These are phyloP conservation scores for Eutypella sp. DNA, from an alignment of 2,329 filamentous ascomycete genomes.

Conservation along the genomic window DNA sequence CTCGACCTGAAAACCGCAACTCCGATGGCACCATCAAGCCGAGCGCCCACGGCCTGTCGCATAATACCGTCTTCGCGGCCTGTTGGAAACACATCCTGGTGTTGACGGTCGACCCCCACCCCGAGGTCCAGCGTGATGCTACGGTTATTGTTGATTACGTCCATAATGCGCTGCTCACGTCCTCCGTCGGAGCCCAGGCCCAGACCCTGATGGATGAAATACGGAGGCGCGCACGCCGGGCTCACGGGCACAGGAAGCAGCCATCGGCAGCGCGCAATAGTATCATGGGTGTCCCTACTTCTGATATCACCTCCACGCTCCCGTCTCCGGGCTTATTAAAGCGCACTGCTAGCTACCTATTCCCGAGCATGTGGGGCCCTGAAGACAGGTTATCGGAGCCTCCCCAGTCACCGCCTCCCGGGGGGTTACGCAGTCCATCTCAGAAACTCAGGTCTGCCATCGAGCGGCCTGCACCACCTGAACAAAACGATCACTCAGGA, in stretches of 20 bases:
- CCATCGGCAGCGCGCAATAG: conserved; percentile 39
- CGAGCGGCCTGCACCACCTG: conserved; percentile 54
- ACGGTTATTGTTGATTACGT: conserved; percentile 82
- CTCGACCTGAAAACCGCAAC: conserved; percentile 50
- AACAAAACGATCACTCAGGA: conserved; percentile 66
- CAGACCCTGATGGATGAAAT: conserved; percentile 73
- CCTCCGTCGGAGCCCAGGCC: conserved; percentile 66
- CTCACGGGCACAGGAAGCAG: conserved; percentile 40
- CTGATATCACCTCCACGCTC: conserved; percentile 35
- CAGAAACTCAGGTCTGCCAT: conserved; percentile 36
- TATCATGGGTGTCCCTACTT: conserved; percentile 31
- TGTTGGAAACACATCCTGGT: conserved; percentile 93
- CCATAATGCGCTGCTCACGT: conserved; percentile 71
- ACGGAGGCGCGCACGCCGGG: conserved; percentile 43
- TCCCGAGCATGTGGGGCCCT: conserved; percentile 50
- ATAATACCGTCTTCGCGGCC: conserved; percentile 86
- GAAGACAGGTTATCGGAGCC: conserved; percentile 39
- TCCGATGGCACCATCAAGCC: conserved; percentile 54
- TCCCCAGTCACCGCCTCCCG: conserved; percentile 25
- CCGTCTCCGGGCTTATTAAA: conserved; percentile 56
- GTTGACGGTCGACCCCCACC: conserved; percentile 88
- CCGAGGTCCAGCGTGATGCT: conserved; percentile 84
- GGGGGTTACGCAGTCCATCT: conserved; percentile 32
- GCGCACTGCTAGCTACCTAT: conserved; percentile 59
- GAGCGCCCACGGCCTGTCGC: conserved; percentile 58